A percentile compares a stretch with the other conserved stretches of the same genome.
Conservation (phyloP, 441 rosid genomes). For the Manihot esculenta region DNA sequence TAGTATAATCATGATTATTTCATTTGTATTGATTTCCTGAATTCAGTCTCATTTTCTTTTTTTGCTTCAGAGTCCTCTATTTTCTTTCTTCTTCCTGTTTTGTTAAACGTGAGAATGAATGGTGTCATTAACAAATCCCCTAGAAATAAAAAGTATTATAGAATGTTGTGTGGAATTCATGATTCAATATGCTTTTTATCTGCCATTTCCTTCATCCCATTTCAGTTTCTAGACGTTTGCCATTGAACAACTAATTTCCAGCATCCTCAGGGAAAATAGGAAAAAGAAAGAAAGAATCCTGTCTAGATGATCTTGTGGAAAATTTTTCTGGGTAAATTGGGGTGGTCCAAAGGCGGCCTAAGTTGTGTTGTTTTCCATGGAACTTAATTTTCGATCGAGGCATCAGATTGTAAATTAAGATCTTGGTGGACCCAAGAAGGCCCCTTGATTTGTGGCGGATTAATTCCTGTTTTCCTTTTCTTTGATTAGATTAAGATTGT, state of each 20-base stretch:
- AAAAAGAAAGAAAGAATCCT: neutral
- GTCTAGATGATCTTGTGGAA: neutral
- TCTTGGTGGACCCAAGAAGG: too few relatives aligned
- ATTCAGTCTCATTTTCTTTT: slow-evolving; percentile 26
- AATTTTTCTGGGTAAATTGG: neutral
- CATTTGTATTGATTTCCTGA: slow-evolving; percentile 46
- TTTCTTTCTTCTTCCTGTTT: neutral
- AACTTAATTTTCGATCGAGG: too few relatives aligned
- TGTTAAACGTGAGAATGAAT: neutral
- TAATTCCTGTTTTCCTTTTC: neutral
- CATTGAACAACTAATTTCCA: neutral
- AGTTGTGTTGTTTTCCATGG: too few relatives aligned
- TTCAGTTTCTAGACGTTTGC: neutral
- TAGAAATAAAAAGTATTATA: neutral
- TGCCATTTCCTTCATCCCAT: neutral
- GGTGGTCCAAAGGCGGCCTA: too few relatives aligned
- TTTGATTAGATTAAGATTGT: slow-evolving; percentile 19
- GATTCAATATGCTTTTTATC: neutral
- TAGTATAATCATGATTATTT: slow-evolving; percentile 51
- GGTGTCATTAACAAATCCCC: too few relatives aligned
- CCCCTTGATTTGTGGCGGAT: slow-evolving; percentile 34
- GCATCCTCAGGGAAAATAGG: neutral
- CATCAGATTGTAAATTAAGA: too few relatives aligned
- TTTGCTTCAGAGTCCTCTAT: neutral
- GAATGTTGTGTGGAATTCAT: neutral